A percentile compares a stretch with the other conserved stretches of the same genome.
Conservation (phyloP, 352 stramenopile genomes). For the Globisporangium takayamanum region DNA sequence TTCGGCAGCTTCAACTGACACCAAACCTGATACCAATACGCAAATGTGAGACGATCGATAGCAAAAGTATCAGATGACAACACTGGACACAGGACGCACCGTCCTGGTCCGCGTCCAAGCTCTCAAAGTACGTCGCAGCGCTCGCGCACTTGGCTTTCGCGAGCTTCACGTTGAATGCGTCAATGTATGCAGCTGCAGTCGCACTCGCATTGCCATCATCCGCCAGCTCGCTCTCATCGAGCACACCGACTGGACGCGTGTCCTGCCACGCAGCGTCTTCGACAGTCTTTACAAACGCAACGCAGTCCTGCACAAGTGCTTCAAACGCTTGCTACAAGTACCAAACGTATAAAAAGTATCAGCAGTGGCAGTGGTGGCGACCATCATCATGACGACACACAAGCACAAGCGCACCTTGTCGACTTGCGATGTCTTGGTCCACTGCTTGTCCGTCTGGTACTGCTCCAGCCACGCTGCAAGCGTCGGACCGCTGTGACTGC, state of each 20-base stretch:
- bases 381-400: neutral
- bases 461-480: constrained; percentile 10
- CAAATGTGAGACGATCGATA: too few relatives aligned
- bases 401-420: constrained; percentile 17
- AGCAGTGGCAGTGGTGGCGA: neutral
- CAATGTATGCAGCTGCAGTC: constrained; percentile 28
- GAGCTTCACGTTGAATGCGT: constrained; percentile 58
- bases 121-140: constrained; percentile 32
- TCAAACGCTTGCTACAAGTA: constrained; percentile 27
- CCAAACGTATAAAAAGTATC: too few relatives aligned
- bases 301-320: constrained; percentile 37
- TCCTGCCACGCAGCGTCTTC: constrained; percentile 36
- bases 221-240: constrained; percentile 18
- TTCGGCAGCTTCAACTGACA: constrained; percentile 34
- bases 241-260: constrained; percentile 26
- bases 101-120: constrained; percentile 61
- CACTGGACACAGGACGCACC: constrained; percentile 19
- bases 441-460: constrained; percentile 12
- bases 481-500: neutral
- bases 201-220: neutral
- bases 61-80: neutral
- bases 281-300: constrained; percentile 30
- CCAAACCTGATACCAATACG: constrained; percentile 21
- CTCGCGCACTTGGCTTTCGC: constrained; percentile 49
- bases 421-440: constrained; percentile 16